Evolutionary conservation across 164 flowering plant genomes (phyloP), one percentile per base, ranked within the genome.

Genomic region (Piper longum): DNA sequence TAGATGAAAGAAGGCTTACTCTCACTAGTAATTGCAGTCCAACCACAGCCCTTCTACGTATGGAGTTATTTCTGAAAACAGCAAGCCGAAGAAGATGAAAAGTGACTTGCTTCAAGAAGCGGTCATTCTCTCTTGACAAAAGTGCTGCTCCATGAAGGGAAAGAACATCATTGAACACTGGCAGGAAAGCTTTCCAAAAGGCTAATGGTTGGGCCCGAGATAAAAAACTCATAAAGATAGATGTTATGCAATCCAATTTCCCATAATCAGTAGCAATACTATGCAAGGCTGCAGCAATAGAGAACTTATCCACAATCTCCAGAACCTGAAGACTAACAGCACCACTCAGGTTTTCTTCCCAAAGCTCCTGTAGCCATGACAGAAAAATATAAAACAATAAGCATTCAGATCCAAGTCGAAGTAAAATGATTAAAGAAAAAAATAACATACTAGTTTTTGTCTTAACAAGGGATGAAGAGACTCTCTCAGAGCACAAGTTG

Each of bases 321-420:
- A 95, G 61, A 74, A 95, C 89, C 74, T 91, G 95, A 65, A 95
- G 96, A 78, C 97, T 91, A 56, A 88, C 87, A 67, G 96, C 80
- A 67, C 93, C 88, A 74, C 93, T 88, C 72, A 91, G 73, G 75
- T 91, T 95, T 73, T 95, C 99, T 74, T 95, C 99, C 99, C 99
- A 95, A 60, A 88, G 95, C 74, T 95, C 79, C 79, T 76, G 72
- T 2, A 26, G 14, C 11, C 3, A 57, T 26, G 36, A 66, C 66
- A 60, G 19, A 26, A 62, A 51, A 41, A 59, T 8, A 9, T 59
- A 11, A 12, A 13, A 40, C 52, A 8, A 48, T 9, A 48, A 48
- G 14, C 12, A 9, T 48, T 48, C 52, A 5, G 12, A 48, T 48
- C 14, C 11, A 48, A 5, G 9, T 48, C 52, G 36, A 26, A 26